These are phyloP conservation scores for Leucaena leucocephala DNA, from an alignment of 306 rosid species.

Conservation along the genomic window DNA sequence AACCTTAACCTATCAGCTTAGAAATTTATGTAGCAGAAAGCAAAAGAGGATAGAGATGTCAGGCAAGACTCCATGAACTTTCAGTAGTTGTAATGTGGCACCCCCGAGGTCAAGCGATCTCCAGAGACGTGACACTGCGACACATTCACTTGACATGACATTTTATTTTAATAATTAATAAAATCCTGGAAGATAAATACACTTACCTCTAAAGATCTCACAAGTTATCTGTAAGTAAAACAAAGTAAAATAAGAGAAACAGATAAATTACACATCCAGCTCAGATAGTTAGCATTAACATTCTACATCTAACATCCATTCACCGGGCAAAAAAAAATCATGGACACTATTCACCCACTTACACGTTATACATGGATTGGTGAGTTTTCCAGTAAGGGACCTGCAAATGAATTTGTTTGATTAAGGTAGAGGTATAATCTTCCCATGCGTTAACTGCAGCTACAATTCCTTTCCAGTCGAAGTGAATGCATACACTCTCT, in stretches of 20 bases:
- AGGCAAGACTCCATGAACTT: not conserved
- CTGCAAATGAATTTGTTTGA: constrained; percentile 50
- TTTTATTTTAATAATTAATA: not conserved
- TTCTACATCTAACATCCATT: not conserved
- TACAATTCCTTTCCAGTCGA: constrained; percentile 54
- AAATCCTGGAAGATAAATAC: no score
- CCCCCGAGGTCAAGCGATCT: not conserved
- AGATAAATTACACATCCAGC: constrained; percentile 2
- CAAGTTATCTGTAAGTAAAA: not conserved
- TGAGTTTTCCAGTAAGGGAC: constrained; percentile 65
- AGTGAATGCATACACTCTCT: constrained; percentile 34
- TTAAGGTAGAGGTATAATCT: constrained; percentile 50
- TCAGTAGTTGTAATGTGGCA: no score
- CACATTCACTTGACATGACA: not conserved
- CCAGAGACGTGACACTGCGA: no score
- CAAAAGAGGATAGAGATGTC: not conserved
- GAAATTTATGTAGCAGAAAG: not conserved
- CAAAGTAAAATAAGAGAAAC: not conserved
- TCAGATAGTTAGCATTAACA: not conserved
- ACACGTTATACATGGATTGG: constrained; percentile 63
- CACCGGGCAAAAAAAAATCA: not conserved
- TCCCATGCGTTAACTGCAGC: constrained; percentile 58
- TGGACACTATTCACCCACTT: constrained; percentile 29
- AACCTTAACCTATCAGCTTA: constrained; percentile 23
- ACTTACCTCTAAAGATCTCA: no score